phyloP scores from a whole-genome alignment of 2,329 filamentous ascomycete genomes.

The Fusarium dimerum region DNA sequence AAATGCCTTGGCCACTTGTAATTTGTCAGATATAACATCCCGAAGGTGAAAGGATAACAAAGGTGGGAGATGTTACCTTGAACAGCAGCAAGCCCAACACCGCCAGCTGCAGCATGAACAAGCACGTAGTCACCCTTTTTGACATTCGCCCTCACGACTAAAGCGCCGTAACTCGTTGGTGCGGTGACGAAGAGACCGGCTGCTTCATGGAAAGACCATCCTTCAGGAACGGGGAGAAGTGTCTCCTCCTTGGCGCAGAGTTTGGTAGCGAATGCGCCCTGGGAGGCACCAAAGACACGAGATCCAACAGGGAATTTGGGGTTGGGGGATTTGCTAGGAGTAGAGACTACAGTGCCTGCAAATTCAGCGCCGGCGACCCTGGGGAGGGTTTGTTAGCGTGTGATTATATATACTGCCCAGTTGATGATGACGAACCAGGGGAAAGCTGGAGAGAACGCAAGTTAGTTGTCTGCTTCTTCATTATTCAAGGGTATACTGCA shows the following conservation, averaged over 20 bases:
- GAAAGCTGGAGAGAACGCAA: not conserved
- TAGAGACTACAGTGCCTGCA: conserved; percentile 71
- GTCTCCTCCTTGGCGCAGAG: conserved; percentile 66
- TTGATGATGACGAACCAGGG: not conserved
- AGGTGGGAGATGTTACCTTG: conserved; percentile 54
- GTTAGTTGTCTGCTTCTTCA: not conserved
- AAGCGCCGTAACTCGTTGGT: conserved; percentile 82
- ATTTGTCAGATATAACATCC: conserved; percentile 3
- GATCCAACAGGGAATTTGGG: conserved; percentile 74
- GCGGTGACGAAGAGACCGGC: conserved; percentile 91
- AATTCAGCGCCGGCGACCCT: conserved; percentile 90
- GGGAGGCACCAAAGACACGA: conserved; percentile 81
- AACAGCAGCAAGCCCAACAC: conserved; percentile 87
- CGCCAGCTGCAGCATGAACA: conserved; percentile 88
- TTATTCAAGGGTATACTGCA: not conserved
- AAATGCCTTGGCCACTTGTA: conserved; percentile 78
- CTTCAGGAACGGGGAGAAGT: conserved; percentile 73
- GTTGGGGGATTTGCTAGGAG: conserved; percentile 53
- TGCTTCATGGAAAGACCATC: conserved; percentile 83
- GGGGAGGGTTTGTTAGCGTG: conserved; percentile 50
- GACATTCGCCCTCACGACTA: conserved; percentile 76
- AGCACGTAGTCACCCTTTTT: conserved; percentile 83
- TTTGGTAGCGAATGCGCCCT: conserved; percentile 84
- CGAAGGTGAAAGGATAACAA: not conserved
- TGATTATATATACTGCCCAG: no score